Evolutionary conservation across 257 asterid genomes (phyloP), one percentile per base, ranked within the genome.

Genomic region (Capsicum chinense): DNA sequence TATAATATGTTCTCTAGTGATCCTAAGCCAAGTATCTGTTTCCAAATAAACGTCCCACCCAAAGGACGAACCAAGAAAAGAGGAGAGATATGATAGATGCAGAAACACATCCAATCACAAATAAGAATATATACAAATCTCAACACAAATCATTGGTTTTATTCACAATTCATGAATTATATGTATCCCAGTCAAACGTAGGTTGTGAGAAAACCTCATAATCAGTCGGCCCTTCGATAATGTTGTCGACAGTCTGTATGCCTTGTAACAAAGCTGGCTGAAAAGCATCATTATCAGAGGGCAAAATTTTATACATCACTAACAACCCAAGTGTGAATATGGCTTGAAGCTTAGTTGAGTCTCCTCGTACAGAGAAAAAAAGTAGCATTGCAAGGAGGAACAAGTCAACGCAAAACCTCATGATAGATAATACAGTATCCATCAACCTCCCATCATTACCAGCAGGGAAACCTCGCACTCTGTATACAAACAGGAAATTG

Each of bases 361-460:
- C 99, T 26, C 99, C 99, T 35, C 86, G 90, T 13, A 94, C 90
- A 17, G 97, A 89, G 79, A 95, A 97, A 95, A 94, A 97, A 85
- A 95, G 83, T 8, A 97, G 90, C 99, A 93, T 95, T 17, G 94
- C 90, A 11, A 93, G 56, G 37, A 95, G 98, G 87, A 91, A 95
- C 89, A 95, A 81, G 80, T 93, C 99, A 3, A 92, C 95, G 42
- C 97, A 95, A 84, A 95, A 90, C 81, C 95, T 89, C 99, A 95
- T 95, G 81, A 91, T 86, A 73, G 90, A 80, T 84, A 97, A 89
- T 68, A 97, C 99, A 0, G 97, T 94, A 85, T 97, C 99, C 95
- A 97, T 93, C 92, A 97, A 85, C 88, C 95, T 92, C 68, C 99
- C 99, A 83, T 97, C 99, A 54, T 97, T 97, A 68, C 99, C 99